Base-by-base conservation (phyloP, 345 rosid genomes). In the Ceriops tagal region DNA sequence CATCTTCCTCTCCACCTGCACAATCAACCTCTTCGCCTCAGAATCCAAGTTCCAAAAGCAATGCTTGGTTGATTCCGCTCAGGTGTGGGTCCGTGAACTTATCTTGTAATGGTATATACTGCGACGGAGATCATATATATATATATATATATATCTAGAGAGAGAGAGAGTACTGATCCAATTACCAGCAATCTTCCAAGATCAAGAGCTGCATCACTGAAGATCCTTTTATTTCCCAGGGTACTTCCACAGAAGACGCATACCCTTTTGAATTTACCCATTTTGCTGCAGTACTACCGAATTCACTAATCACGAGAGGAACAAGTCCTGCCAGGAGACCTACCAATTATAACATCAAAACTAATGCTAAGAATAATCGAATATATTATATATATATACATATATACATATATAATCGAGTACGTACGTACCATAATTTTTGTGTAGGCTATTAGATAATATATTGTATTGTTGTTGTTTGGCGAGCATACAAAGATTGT, bases 241-340 rank as follows among this genome's bases (percentile, higher is more conserved):
- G 75, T 81, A 49, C 84, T 81, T 75, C 84, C 84, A 81, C 84
- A 81, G 51, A 77, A 81, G 22, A 81, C 84, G 69, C 81, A 77
- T n/a, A 81, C 81, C 73, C 78, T 81, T 59, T 72, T 78, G 69
- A 81, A 78, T 34, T 72, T 81, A 13, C 79, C 75, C 84, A 81
- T 80, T 13, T 6, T 30, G n/a, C 19, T 27, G 30, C 21, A 8
- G 19, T 26, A 3, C 49, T 11, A 43, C 49, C 13, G 16, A 43
- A 43, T 43, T 3, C 49, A 43, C 49, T 43, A 13, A 13, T 13
- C 16, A 43, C 16, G 18, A 43, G 49, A 43, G 18, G 37, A 3
- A 43, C 49, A 2, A 43, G 4, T 43, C 49, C 47, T 13, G 49
- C 49, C 49, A 1, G 4, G 0, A 10, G 15, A 39, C 15, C 46